These are phyloP conservation scores for Geotrichum australiense DNA, from an alignment of 1,139 yeast species.

Conservation along the genomic window DNA sequence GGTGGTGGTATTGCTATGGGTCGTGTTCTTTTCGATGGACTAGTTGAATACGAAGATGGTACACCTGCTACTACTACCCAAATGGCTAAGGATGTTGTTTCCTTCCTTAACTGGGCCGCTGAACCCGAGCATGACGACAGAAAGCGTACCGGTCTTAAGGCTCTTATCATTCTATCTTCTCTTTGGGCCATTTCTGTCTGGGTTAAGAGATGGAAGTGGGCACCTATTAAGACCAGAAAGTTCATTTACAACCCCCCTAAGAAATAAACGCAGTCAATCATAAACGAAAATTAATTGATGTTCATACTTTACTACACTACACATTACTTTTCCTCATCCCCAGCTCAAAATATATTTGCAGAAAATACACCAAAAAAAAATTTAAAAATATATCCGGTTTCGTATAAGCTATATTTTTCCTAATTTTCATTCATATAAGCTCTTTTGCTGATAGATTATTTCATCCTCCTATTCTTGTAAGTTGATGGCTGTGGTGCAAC, in stretches of 20 bases:
- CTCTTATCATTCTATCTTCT: conserved; percentile 69
- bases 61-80: conserved; percentile 98
- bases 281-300: no score
- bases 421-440: no score
- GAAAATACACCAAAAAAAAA: no score
- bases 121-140: conserved; percentile 99
- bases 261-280: no score
- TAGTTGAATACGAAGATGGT: conserved; percentile 98
- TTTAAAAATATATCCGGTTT: no score
- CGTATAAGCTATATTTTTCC: no score
- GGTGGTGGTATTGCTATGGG: conserved; percentile 99
- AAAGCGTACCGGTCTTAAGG: conserved; percentile 95
- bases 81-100: conserved; percentile 97
- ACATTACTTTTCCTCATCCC: no score
- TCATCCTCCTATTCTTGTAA: no score
- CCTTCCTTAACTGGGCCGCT: conserved; percentile 96
- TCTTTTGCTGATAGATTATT: no score
- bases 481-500: no score
- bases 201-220: conserved; percentile 99
- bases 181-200: conserved; percentile 78
- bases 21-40: conserved; percentile 92
- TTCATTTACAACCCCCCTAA: conserved; percentile 76
- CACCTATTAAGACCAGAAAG: conserved; percentile 92
- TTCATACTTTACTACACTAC: no score
- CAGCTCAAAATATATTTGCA: no score